Evolutionary conservation across 2,329 filamentous ascomycete genomes (phyloP).

Genomic region (Trichoderma pleuroti): DNA sequence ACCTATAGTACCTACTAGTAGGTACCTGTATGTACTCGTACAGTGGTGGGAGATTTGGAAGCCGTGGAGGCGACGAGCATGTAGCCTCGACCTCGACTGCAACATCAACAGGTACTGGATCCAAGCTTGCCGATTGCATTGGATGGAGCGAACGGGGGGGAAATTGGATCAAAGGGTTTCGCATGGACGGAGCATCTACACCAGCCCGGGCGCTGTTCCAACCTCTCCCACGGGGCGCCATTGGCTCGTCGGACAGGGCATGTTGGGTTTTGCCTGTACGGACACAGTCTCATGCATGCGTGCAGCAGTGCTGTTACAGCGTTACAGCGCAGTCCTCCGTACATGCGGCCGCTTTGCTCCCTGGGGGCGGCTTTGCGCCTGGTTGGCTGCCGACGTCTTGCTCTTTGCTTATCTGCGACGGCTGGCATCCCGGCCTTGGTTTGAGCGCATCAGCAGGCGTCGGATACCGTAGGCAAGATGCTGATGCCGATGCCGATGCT

Average conservation of each 20-base stretch:
- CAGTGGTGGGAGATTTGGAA: background rate
- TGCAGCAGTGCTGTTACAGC: background rate
- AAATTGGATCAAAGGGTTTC: background rate
- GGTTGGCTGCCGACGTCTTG: background rate
- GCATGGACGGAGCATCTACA: background rate
- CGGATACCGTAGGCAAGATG: background rate
- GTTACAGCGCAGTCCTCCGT: background rate
- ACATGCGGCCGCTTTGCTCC: background rate
- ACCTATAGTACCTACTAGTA: too few relatives aligned
- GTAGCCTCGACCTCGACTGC: background rate
- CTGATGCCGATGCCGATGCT: background rate
- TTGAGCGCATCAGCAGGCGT: background rate
- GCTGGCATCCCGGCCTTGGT: background rate
- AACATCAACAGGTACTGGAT: too few relatives aligned
- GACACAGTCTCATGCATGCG: background rate
- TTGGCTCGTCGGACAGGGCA: background rate
- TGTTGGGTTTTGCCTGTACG: background rate
- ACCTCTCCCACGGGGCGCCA: background rate
- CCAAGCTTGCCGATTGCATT: constrained; percentile 1
- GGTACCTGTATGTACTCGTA: too few relatives aligned
- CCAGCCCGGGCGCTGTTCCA: background rate
- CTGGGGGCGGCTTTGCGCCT: background rate
- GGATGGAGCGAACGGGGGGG: background rate
- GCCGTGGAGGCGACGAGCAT: background rate
- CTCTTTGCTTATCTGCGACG: background rate